Base-by-base conservation (phyloP, 495 filamentous ascomycete species). In the Talaromyces nanjingensis region DNA sequence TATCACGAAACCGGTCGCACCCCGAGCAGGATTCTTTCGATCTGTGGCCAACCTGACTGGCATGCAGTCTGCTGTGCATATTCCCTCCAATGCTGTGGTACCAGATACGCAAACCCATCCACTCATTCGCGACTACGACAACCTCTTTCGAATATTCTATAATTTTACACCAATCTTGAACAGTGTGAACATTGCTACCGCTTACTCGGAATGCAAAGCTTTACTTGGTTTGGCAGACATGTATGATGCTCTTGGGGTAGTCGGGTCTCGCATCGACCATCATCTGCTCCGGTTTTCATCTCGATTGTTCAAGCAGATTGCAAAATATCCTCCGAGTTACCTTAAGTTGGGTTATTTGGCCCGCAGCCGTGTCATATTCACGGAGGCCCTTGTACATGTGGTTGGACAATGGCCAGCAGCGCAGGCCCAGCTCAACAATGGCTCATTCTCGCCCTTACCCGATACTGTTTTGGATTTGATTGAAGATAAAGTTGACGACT, bases 81-180 rank as follows among this genome's bases (percentile, higher is more conserved):
- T 79, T 33, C 76, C 77, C 29, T 71, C 74, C 62, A 63, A 70
- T 4, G 66, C 65, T n/a, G 67, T 65, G 22, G 64, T 68, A 20
- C 66, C 72, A n/a, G 73, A 77, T 34, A 76, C 83, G 58, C 82
- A 86, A 59, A 81, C 86, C 65, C 89, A 96, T 59, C 76, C 77
- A 56, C 79, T 91, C 25, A 76, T 97, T 37, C 89, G 90, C 55
- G 90, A 94, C 73, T 96, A 97, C 73, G 92, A 96, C 72, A 96
- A 96, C 76, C 82, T 97, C 60, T 91, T 97, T 73, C 88, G 92
- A 62, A 85, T 92, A 55, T 96, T 96, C 79, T 97, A 97, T 78
- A 96, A 96, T 72, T 89, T 96, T 71, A 78, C 91, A 2, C 92
- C 92, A 0, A 68, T 82, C 4, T 83, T 97, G 31, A 91, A 96